Conservation (phyloP, 345 rosid genomes). For the Ailanthus altissimus region DNA sequence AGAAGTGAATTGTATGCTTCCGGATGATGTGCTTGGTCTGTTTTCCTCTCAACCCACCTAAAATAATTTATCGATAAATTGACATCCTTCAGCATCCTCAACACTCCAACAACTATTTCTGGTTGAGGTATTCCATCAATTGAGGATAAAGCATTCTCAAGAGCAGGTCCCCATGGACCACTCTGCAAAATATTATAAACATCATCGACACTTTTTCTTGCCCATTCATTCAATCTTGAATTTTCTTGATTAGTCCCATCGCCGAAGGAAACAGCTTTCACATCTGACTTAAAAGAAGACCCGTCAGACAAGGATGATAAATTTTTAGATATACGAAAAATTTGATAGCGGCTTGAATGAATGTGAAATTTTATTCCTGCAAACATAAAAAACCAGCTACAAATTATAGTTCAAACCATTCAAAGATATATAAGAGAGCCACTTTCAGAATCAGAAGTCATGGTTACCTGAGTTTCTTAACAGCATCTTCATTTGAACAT, state of each 20-base stretch:
- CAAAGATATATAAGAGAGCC: background rate
- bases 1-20: constrained; percentile 86
- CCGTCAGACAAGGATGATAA: constrained; percentile 41
- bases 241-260: constrained; percentile 37
- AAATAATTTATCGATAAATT: constrained; percentile 62
- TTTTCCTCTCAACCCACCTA: constrained; percentile 73
- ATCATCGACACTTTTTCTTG: constrained; percentile 43
- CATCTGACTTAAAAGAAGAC: constrained; percentile 30
- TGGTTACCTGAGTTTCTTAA: constrained; percentile 8
- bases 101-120: constrained; percentile 63
- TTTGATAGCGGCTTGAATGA: constrained; percentile 21
- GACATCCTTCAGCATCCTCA: constrained; percentile 65
- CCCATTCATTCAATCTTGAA: constrained; percentile 36
- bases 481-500: background rate
- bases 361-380: constrained; percentile 38
- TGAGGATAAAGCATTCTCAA: constrained; percentile 56
- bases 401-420: background rate
- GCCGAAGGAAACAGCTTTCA: constrained; percentile 27
- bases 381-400: constrained; percentile 9
- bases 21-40: constrained; percentile 54
- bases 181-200: constrained; percentile 59
- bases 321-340: constrained; percentile 30
- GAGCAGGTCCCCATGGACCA: constrained; percentile 69
- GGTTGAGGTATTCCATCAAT: constrained; percentile 53
- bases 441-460: background rate